Conservation (phyloP, 495 filamentous ascomycete genomes). For the Lepraria neglecta region DNA sequence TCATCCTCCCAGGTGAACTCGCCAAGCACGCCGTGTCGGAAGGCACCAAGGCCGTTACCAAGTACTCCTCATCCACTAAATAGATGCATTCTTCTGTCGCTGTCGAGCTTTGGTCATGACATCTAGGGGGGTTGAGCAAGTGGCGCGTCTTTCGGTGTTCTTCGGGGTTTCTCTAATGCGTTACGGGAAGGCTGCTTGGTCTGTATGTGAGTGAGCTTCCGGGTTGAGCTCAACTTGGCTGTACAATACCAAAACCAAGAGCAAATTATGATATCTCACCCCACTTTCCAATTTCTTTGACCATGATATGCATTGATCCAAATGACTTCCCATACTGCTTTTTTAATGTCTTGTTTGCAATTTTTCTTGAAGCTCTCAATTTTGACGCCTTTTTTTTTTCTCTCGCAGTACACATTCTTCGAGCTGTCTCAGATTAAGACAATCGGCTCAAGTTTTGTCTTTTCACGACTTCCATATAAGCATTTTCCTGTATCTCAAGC, state of each 20-base stretch:
- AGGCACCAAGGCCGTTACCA: constrained; percentile 99
- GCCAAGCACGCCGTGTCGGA: constrained; percentile 99
- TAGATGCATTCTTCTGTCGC: constrained; percentile 55
- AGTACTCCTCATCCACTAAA: constrained; percentile 99
- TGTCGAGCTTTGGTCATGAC: constrained; percentile 55
- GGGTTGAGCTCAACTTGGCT: constrained; percentile 24
- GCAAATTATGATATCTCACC: constrained; percentile 19
- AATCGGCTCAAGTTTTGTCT: too few species aligned
- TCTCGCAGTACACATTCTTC: too few species aligned
- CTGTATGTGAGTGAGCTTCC: constrained; percentile 31
- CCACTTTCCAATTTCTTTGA: background rate
- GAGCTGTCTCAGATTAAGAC: too few species aligned
- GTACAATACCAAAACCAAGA: constrained; percentile 29
- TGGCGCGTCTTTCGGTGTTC: constrained; percentile 58
- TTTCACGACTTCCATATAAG: too few species aligned
- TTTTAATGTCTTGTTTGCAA: background rate
- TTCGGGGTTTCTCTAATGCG: constrained; percentile 71
- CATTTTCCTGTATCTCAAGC: too few species aligned
- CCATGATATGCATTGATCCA: background rate
- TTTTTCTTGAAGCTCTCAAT: background rate
- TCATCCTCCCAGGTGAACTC: constrained; percentile 96
- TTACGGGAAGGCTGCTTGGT: constrained; percentile 73
- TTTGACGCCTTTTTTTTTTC: background rate
- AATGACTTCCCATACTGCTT: background rate
- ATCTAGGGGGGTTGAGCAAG: constrained; percentile 31